Conservation (phyloP, 208 protist species). For the Leishmania arabica region DNA sequence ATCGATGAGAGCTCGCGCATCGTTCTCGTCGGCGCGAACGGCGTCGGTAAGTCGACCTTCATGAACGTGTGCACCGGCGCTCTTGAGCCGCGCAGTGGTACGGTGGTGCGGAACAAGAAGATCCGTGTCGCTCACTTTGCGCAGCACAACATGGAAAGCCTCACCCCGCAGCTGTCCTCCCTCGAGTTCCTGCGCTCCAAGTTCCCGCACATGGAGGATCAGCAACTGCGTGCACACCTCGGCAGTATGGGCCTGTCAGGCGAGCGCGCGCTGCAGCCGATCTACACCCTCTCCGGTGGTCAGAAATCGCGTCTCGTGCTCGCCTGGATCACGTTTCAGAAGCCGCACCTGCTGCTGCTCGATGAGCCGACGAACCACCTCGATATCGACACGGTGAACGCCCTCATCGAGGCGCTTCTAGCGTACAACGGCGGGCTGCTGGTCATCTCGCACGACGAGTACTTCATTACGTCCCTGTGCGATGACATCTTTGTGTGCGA, state of each 20-base stretch:
- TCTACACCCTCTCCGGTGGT: conserved; percentile 94
- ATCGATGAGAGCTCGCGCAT: conserved; percentile 89
- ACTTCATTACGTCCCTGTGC: conserved; percentile 93
- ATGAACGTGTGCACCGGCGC: conserved; percentile 92
- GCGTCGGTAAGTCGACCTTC: conserved; percentile 95
- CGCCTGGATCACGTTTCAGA: conserved; percentile 92
- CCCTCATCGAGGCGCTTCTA: conserved; percentile 91
- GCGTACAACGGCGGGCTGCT: conserved; percentile 91
- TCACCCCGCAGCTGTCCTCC: conserved; percentile 92
- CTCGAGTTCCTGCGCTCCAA: conserved; percentile 88
- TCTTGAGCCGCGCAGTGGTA: conserved; percentile 82
- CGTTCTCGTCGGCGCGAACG: conserved; percentile 93
- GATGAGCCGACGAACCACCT: conserved; percentile 98
- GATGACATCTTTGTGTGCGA: conserved; percentile 92
- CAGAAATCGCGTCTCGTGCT: conserved; percentile 95
- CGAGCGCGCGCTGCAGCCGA: conserved; percentile 85
- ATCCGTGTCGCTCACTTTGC: conserved; percentile 90
- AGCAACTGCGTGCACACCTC: conserved; percentile 90
- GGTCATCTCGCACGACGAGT: conserved; percentile 94
- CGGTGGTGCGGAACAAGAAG: conserved; percentile 86
- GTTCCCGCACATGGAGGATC: conserved; percentile 85
- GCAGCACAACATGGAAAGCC: conserved; percentile 94
- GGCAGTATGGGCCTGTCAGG: conserved; percentile 92
- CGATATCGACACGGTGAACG: conserved; percentile 95
- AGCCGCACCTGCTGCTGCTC: conserved; percentile 95